Evolutionary conservation across 352 stramenopile species (phyloP).

Genomic region (Lagenidium giganteum): DNA sequence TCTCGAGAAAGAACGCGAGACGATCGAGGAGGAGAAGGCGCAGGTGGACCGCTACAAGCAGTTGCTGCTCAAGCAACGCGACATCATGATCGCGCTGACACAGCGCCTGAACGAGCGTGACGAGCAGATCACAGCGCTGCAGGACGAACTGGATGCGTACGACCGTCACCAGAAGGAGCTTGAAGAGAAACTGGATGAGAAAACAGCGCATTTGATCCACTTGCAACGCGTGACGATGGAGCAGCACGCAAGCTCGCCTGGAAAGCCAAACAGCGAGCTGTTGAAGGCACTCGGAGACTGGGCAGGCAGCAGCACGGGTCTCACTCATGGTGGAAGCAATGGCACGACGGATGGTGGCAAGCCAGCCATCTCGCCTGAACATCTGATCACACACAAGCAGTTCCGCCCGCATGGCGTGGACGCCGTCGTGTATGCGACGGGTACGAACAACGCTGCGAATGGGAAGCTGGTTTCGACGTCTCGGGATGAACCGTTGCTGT

Average conservation of each 20-base stretch:
- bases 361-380: constrained; percentile 25
- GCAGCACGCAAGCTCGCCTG: constrained; percentile 60
- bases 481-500: constrained; percentile 29
- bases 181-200: constrained; percentile 93
- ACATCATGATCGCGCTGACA: constrained; percentile 97
- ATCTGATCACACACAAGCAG: constrained; percentile 66
- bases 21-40: constrained; percentile 93
- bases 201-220: constrained; percentile 92
- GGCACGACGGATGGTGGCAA: neutral
- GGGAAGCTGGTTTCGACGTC: neutral
- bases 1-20: constrained; percentile 92
- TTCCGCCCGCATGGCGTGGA: constrained; percentile 46
- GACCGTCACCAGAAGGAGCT: constrained; percentile 90
- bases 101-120: constrained; percentile 93
- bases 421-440: constrained; percentile 1
- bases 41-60: constrained; percentile 96
- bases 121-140: constrained; percentile 93
- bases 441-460: constrained; percentile 3
- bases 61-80: constrained; percentile 93
- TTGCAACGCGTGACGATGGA: constrained; percentile 90
- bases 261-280: constrained; percentile 54
- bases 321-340: constrained; percentile 7
- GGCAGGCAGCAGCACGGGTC: too few species aligned
- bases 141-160: constrained; percentile 94
- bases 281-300: constrained; percentile 65